Evolutionary conservation across 768 basidiomycete genomes (phyloP).

Genomic region (Suillus discolor): DNA sequence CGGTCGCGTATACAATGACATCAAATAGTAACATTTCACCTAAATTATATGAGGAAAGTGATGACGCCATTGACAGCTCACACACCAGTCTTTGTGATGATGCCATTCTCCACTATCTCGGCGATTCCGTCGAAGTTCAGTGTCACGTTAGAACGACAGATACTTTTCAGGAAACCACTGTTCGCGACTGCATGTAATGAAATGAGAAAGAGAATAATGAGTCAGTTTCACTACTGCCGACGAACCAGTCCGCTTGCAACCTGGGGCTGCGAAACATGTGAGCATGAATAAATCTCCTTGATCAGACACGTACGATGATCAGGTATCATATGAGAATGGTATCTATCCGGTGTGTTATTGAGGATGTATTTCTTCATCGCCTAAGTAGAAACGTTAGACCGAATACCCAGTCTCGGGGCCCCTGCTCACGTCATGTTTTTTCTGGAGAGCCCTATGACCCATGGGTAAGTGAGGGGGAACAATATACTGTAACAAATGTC

Average conservation of each 20-base stretch:
- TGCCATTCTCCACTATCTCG: conserved; percentile 20
- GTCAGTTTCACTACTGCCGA: background rate
- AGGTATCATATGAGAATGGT: conserved; percentile 51
- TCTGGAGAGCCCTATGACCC: conserved; percentile 13
- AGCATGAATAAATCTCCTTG: background rate
- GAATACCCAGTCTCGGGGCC: background rate
- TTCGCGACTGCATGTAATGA: conserved; percentile 22
- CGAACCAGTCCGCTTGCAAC: conserved; percentile 54
- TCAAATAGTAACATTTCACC: conserved; percentile 35
- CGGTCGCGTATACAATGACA: conserved; percentile 36
- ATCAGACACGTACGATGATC: conserved; percentile 44
- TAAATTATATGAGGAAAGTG: background rate
- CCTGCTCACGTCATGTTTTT: conserved; percentile 15
- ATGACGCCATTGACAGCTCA: background rate
- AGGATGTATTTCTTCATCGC: conserved; percentile 47
- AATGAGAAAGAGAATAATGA: background rate
- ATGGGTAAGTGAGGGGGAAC: conserved; percentile 15
- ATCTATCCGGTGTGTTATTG: conserved; percentile 48
- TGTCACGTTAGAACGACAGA: conserved; percentile 23
- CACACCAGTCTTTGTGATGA: conserved; percentile 28
- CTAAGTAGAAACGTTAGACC: conserved; percentile 29
- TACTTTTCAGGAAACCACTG: conserved; percentile 26
- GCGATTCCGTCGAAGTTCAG: conserved; percentile 27
- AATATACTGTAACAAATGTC: conserved; percentile 16
- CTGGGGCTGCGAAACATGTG: conserved; percentile 42